phyloP scores from a whole-genome alignment of 2,329 filamentous ascomycete species.

The Venturia pyrina region DNA sequence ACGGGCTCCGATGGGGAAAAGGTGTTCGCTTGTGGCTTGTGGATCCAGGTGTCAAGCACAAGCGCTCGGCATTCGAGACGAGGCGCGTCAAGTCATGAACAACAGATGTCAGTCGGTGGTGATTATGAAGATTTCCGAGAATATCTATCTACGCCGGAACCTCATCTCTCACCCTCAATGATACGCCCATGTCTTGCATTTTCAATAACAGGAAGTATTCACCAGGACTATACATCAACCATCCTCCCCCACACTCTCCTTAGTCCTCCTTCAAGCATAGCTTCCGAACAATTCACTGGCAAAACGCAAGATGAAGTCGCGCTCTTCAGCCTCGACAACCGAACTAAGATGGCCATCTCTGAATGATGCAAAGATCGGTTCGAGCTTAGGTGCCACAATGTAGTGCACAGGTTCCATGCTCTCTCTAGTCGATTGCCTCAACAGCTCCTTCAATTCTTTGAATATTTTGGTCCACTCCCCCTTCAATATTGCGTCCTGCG shows the following conservation, averaged over 20 bases:
- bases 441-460: conserved; percentile 1
- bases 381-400: neutral
- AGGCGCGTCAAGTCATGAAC: neutral
- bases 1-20: neutral
- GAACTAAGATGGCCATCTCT: neutral
- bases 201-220: neutral
- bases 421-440: neutral
- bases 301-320: neutral
- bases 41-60: neutral
- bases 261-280: neutral
- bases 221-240: neutral
- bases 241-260: neutral
- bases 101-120: no score
- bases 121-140: no score
- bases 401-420: conserved; percentile 2
- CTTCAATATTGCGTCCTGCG: neutral
- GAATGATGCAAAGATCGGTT: neutral
- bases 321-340: neutral
- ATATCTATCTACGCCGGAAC: no score
- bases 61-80: neutral
- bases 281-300: neutral
- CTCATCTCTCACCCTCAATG: no score
- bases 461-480: neutral
- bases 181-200: no score
- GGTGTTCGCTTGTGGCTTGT: neutral